Evolutionary conservation across 2,329 filamentous ascomycete species (phyloP).

Genomic region (Trichoderma guizhouense): DNA sequence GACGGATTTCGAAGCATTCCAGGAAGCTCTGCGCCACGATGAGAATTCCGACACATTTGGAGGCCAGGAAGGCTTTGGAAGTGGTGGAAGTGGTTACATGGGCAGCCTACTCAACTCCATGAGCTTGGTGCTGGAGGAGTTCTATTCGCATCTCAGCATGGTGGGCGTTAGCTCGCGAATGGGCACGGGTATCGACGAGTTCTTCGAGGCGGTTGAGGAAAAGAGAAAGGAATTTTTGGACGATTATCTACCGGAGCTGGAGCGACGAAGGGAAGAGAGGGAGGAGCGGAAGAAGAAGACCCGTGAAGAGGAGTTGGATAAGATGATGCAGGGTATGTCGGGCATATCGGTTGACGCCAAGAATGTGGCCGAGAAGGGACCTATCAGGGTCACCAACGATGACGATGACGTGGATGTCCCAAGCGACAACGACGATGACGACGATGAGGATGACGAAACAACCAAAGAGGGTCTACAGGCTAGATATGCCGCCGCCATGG

Average conservation of each 20-base stretch:
- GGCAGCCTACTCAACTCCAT: constrained; percentile 92
- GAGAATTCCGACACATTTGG: constrained; percentile 76
- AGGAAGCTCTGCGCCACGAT: constrained; percentile 76
- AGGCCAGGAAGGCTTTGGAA: constrained; percentile 63
- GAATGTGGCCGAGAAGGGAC: constrained; percentile 29
- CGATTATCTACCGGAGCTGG: constrained; percentile 90
- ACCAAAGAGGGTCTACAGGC: constrained; percentile 66
- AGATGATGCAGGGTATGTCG: constrained; percentile 92
- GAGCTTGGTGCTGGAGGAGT: constrained; percentile 96
- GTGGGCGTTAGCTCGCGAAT: constrained; percentile 93
- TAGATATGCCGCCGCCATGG: constrained; percentile 73
- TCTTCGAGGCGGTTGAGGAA: constrained; percentile 82
- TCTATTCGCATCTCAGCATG: constrained; percentile 89
- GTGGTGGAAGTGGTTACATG: constrained; percentile 90
- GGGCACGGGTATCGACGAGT: constrained; percentile 85
- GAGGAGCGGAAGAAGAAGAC: constrained; percentile 69
- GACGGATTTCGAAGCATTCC: constrained; percentile 97
- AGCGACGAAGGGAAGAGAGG: constrained; percentile 70
- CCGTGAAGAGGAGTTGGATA: constrained; percentile 78
- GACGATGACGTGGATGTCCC: constrained; percentile 51
- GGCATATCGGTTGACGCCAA: constrained; percentile 62
- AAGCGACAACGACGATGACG: constrained; percentile 58
- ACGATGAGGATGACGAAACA: constrained; percentile 57
- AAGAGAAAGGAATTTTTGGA: constrained; percentile 85
- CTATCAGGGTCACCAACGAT: constrained; percentile 43